Evolutionary conservation across 2,329 filamentous ascomycete genomes (phyloP), one percentile per base, ranked within the genome.

Genomic region (Neospermospora avenae): DNA sequence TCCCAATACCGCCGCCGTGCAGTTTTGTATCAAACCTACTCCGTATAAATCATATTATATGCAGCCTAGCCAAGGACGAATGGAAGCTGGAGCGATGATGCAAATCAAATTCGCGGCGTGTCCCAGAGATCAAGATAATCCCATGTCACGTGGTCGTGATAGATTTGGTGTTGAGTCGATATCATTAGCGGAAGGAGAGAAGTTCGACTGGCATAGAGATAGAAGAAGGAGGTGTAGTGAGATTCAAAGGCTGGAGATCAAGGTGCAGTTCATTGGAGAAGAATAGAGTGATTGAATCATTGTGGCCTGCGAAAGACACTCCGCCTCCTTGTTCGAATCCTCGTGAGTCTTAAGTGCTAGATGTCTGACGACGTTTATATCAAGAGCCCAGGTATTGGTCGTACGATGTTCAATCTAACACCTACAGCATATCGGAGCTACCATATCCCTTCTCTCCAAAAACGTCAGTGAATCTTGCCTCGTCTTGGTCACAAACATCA

Each of bases 141-240:
- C 5, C 11, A 37, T 14, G n/a, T 28, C 31, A 31, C 31, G 48
- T 4, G 11, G 41, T 13, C 39, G 6, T 4, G 54, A 57, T 24
- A 57, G 48, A 20, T 57, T 57, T 37, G 11, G 10, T 14, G 14
- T 57, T 14, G 39, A 57, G 18, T 46, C 24, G 34, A 3, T 57
- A 20, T n/a, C 20, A 2, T 14, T 57, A 2, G 11, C 8, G 4
- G 11, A 24, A 6, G 54, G 42, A n/a, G 44, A 46, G 42, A 57
- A 24, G 10, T 57, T 57, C 48, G 54, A 57, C 16, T 57, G 41
- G 54, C 10, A 22, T 7, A 28, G 31, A 31, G 54, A 57, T 28
- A 18, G 24, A 4, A 28, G 34, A 13, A 46, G 41, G 5, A 57
- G 28, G 41, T 20, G 11, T 7, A 44, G 18, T 41, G 54, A 57